Evolutionary conservation across 2,329 filamentous ascomycete genomes (phyloP).

Genomic region (Epicoccum sorghinum): DNA sequence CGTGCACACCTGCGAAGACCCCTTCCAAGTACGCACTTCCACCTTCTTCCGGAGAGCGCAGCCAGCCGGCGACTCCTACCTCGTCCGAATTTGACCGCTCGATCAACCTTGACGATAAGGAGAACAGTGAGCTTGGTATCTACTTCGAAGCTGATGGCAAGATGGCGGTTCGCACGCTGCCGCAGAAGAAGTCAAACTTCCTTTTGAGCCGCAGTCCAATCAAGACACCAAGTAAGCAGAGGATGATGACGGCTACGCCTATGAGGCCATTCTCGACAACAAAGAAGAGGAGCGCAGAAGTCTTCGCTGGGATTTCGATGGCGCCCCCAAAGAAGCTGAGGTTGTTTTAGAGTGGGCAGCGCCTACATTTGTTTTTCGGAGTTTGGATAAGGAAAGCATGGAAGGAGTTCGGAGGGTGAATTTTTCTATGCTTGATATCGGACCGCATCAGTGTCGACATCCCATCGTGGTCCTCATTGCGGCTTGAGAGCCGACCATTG

Average conservation of each 20-base stretch:
- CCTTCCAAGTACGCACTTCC: conserved; percentile 36
- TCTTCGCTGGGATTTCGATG: conserved; percentile 25
- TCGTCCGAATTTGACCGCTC: conserved; percentile 39
- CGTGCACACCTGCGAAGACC: conserved; percentile 40
- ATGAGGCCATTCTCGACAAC: conserved; percentile 29
- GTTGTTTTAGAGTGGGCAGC: conserved; percentile 20
- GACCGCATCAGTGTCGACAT: neutral
- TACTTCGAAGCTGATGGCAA: conserved; percentile 53
- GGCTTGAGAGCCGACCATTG: conserved; percentile 26
- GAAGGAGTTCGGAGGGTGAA: conserved; percentile 3
- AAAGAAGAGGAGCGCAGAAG: conserved; percentile 30
- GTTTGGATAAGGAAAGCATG: conserved; percentile 5
- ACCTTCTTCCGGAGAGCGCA: conserved; percentile 31
- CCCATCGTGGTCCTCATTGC: conserved; percentile 8
- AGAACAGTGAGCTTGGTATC: conserved; percentile 46
- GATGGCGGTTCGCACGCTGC: conserved; percentile 49
- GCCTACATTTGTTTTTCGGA: neutral
- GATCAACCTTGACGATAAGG: conserved; percentile 35
- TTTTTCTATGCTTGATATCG: neutral
- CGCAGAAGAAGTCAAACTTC: conserved; percentile 33
- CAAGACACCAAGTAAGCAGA: conserved; percentile 61
- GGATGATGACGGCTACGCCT: conserved; percentile 32
- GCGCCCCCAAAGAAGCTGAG: conserved; percentile 36
- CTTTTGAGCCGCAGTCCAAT: conserved; percentile 51
- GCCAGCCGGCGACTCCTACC: conserved; percentile 32